These are phyloP conservation scores for Debaryomyces maramus DNA, from an alignment of 805 yeast species.

Conservation along the genomic window DNA sequence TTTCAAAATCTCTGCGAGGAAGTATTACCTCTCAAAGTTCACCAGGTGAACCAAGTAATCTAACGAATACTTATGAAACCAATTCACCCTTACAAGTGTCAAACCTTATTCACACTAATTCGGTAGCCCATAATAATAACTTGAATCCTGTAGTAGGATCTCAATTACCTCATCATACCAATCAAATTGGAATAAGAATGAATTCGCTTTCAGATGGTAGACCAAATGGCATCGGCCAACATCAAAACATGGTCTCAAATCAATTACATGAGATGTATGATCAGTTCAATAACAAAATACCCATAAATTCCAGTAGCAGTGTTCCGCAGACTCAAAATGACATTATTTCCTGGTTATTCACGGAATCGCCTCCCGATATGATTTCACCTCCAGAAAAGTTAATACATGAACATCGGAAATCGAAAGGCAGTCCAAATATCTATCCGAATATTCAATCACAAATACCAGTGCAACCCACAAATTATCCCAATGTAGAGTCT, in stretches of 20 bases:
- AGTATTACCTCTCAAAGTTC: constrained; percentile 3
- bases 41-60: background rate
- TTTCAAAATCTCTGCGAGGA: background rate
- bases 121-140: background rate
- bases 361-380: constrained; percentile 27
- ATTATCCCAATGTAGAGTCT: background rate
- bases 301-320: background rate
- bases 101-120: constrained; percentile 16
- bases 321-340: constrained; percentile 36
- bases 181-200: background rate
- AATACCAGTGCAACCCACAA: background rate
- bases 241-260: background rate
- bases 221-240: background rate
- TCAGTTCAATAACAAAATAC: constrained; percentile 1
- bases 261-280: constrained; percentile 3
- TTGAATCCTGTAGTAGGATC: background rate
- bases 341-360: constrained; percentile 41
- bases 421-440: background rate
- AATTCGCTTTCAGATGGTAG: background rate
- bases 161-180: background rate
- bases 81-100: constrained; percentile 18
- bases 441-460: background rate
- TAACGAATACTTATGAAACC: background rate
- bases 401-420: background rate
- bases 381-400: constrained; percentile 36